phyloP scores from a whole-genome alignment of 1,284 basidiomycete genomes.

The Schizophyllum commune region DNA sequence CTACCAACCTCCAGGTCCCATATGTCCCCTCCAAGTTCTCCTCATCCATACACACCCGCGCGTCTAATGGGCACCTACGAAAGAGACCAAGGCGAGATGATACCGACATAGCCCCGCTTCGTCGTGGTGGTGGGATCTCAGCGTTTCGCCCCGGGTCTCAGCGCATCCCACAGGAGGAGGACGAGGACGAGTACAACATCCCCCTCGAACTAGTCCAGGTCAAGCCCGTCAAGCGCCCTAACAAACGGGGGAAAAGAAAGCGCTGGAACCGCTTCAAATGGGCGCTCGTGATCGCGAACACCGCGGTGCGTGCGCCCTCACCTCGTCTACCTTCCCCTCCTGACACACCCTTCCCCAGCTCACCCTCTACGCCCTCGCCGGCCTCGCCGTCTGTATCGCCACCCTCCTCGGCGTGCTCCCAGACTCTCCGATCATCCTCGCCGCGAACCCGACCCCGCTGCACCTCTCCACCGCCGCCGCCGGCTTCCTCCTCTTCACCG shows the following conservation, averaged over 20 bases:
- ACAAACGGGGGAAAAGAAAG: conserved; percentile 26
- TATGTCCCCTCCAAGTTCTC: conserved; percentile 65
- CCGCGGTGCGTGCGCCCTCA: conserved; percentile 31
- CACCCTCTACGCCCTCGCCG: conserved; percentile 42
- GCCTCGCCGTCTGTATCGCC: conserved; percentile 48
- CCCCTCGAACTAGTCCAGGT: no score
- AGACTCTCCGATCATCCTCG: conserved; percentile 52
- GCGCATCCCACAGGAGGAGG: conserved; percentile 46
- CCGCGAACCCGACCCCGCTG: conserved; percentile 54
- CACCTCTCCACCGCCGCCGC: conserved; percentile 53
- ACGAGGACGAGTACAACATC: conserved; percentile 48
- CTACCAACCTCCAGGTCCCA: neutral
- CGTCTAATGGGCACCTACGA: conserved; percentile 27
- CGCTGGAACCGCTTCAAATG: conserved; percentile 70
- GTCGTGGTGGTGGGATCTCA: conserved; percentile 55
- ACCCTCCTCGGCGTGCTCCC: conserved; percentile 62
- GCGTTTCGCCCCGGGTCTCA: conserved; percentile 47
- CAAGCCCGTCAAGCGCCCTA: conserved; percentile 18
- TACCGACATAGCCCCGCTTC: conserved; percentile 25
- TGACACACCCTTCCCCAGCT: conserved; percentile 25
- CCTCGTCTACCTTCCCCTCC: neutral
- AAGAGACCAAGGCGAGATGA: conserved; percentile 11
- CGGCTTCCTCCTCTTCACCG: conserved; percentile 42
- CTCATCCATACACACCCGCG: conserved; percentile 27
- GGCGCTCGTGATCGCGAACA: conserved; percentile 50